A percentile compares a stretch with the other conserved stretches of the same genome.
Evolutionary conservation across 257 asterid species (phyloP).

Genomic region (Mentha longifolia): DNA sequence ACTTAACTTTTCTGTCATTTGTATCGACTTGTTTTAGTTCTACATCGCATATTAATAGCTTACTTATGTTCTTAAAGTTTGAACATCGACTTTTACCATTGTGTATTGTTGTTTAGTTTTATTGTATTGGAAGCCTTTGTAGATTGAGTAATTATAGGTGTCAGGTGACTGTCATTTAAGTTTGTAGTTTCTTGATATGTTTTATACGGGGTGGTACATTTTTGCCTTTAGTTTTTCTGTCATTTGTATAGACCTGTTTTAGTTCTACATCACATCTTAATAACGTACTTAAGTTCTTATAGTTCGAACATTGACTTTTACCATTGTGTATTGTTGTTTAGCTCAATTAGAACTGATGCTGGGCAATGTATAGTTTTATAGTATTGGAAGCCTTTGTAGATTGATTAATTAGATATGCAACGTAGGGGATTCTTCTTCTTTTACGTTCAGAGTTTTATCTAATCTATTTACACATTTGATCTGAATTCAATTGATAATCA

Average conservation of each 20-base stretch:
- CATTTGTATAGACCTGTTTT: constrained; percentile 10
- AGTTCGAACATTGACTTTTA: neutral
- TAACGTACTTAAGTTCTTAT: constrained; percentile 1
- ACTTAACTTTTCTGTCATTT: neutral
- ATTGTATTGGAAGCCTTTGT: neutral
- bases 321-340: neutral
- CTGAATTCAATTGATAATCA: too few relatives aligned
- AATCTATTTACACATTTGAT: neutral
- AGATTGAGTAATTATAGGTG: constrained; percentile 3
- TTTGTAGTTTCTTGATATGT: constrained; percentile 17
- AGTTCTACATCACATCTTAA: neutral
- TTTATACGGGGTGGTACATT: constrained; percentile 5
- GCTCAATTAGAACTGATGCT: constrained; percentile 2
- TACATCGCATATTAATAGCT: neutral
- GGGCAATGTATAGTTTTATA: neutral
- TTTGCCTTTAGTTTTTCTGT: neutral
- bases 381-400: neutral
- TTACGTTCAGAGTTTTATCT: constrained; percentile 8
- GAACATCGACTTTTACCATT: neutral
- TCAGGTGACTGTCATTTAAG: constrained; percentile 10
- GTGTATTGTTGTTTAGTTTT: neutral
- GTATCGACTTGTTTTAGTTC: constrained; percentile 16
- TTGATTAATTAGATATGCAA: constrained; percentile 10
- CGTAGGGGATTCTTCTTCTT: neutral
- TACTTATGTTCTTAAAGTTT: neutral